Conservation (phyloP, 495 filamentous ascomycete genomes). For the Venustampulla echinocandica region DNA sequence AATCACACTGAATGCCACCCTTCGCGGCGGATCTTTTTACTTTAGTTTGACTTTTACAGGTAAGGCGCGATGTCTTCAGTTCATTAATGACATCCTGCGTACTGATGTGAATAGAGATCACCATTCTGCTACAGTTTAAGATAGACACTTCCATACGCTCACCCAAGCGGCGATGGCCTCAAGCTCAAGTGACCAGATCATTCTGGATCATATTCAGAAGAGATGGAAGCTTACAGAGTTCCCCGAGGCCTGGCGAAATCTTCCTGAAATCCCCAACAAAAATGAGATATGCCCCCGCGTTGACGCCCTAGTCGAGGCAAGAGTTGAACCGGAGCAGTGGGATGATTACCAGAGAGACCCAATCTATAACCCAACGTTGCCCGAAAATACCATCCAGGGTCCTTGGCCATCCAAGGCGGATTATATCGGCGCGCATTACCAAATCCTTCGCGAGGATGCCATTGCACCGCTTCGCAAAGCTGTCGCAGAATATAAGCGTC, state of each 20-base stretch:
- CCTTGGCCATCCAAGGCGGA: slow-evolving; percentile 36
- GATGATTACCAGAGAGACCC: slow-evolving; percentile 16
- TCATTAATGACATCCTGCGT: no score
- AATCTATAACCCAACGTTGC: slow-evolving; percentile 24
- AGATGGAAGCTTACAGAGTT: slow-evolving; percentile 9
- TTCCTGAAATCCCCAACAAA: slow-evolving; percentile 37
- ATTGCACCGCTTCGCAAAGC: slow-evolving; percentile 39
- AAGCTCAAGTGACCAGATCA: neutral
- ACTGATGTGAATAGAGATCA: no score
- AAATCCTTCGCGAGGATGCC: slow-evolving; percentile 45
- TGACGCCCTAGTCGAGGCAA: slow-evolving; percentile 10
- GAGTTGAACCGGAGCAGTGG: slow-evolving; percentile 2
- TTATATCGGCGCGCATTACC: slow-evolving; percentile 45
- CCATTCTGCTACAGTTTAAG: no score
- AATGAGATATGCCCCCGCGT: slow-evolving; percentile 33
- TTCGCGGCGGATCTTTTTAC: no score
- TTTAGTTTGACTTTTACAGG: no score
- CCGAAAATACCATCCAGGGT: slow-evolving; percentile 32
- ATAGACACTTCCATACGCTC: no score
- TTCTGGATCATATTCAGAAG: slow-evolving; percentile 7
- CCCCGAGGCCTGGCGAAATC: slow-evolving; percentile 30
- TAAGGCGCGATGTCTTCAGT: no score
- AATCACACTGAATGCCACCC: no score
- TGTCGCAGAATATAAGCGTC: slow-evolving; percentile 31
- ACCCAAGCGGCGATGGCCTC: neutral